Evolutionary conservation across 805 yeast species (phyloP).

Genomic region (Zygosaccharomyces bisporus): DNA sequence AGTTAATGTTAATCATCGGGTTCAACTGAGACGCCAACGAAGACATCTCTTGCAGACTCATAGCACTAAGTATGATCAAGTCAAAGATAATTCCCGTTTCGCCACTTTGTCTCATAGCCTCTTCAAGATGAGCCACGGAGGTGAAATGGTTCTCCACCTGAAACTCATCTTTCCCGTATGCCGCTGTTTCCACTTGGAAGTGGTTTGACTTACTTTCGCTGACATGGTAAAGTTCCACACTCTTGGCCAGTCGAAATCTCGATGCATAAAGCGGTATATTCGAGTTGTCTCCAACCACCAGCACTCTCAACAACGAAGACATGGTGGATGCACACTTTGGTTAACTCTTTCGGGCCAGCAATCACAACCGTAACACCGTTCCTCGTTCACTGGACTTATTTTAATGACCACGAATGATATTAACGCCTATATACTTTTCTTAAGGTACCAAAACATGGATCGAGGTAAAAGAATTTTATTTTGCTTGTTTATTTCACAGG

Average conservation of each 20-base stretch:
- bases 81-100: constrained; percentile 35
- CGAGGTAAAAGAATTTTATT: constrained; percentile 7
- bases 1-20: constrained; percentile 39
- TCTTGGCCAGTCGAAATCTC: constrained; percentile 35
- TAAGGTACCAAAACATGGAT: neutral
- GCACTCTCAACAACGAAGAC: constrained; percentile 29
- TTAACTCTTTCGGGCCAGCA: neutral
- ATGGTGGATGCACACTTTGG: neutral
- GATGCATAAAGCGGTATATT: constrained; percentile 32
- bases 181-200: constrained; percentile 25
- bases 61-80: constrained; percentile 44
- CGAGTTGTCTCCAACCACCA: constrained; percentile 32
- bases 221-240: constrained; percentile 34
- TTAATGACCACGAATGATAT: neutral
- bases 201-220: constrained; percentile 26
- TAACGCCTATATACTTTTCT: neutral
- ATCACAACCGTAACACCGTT: neutral
- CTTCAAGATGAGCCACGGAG: constrained; percentile 21
- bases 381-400: neutral
- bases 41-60: constrained; percentile 51
- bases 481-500: constrained; percentile 7
- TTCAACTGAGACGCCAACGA: constrained; percentile 39
- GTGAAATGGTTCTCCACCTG: constrained; percentile 28
- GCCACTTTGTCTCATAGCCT: constrained; percentile 7
- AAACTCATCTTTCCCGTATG: constrained; percentile 30